Evolutionary conservation across 495 filamentous ascomycete species (phyloP).

Genomic region (Aspergillus heteromorphus): DNA sequence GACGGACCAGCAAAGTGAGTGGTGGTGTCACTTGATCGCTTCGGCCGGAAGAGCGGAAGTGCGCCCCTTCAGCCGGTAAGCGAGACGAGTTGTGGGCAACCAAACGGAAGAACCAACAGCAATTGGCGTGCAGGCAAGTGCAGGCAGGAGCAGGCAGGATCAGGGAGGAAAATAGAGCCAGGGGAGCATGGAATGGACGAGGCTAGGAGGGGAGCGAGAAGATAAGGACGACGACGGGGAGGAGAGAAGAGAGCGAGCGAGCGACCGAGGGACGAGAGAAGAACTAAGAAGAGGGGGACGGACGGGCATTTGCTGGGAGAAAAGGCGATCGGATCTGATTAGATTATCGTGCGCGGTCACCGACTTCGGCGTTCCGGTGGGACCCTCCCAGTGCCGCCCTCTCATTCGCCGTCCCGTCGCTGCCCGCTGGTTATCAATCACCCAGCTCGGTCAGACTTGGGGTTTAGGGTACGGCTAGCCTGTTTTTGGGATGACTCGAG

Average conservation of each 20-base stretch:
- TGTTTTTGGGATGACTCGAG: no score
- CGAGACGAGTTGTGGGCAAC: slow-evolving; percentile 13
- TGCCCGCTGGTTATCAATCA: slow-evolving; percentile 11
- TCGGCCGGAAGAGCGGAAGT: slow-evolving; percentile 43
- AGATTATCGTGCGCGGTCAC: slow-evolving; percentile 28
- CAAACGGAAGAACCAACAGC: neutral
- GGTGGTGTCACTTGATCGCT: slow-evolving; percentile 18
- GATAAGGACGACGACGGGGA: neutral
- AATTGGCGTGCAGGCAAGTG: neutral
- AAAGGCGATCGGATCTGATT: slow-evolving; percentile 44
- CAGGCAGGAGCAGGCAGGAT: no score
- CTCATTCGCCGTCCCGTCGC: slow-evolving; percentile 11
- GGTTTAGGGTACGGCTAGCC: slow-evolving; percentile 3
- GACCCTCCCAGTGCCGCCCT: neutral
- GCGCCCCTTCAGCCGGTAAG: slow-evolving; percentile 33
- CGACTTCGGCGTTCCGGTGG: slow-evolving; percentile 21
- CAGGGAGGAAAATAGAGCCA: neutral
- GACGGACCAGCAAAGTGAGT: slow-evolving; percentile 6
- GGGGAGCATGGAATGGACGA: slow-evolving; percentile 1
- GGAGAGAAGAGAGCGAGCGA: slow-evolving; percentile 4
- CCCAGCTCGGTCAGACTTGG: neutral
- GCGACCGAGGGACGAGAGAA: slow-evolving; percentile 12
- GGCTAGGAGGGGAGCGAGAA: neutral
- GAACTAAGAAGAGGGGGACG: slow-evolving; percentile 13
- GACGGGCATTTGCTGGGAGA: slow-evolving; percentile 12